Percentiles rank a stretch among this genome's conserved stretches.
These are phyloP conservation scores for Neodidymelliopsis sp. DNA, from an alignment of 2,329 filamentous ascomycete species.

Conservation along the genomic window DNA sequence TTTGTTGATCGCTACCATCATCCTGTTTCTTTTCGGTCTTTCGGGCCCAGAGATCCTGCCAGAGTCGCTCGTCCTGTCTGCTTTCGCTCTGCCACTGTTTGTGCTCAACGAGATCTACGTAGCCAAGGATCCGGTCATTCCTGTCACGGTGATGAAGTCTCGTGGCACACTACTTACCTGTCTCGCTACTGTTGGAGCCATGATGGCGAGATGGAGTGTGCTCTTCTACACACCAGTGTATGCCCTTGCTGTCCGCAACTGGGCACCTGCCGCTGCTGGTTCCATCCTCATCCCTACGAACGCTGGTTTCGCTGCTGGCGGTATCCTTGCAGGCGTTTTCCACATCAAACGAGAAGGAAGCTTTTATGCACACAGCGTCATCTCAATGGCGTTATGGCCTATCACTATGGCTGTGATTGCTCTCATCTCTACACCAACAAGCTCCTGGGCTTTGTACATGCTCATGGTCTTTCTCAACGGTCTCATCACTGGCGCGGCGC, in stretches of 20 bases:
- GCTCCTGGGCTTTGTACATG: slow-evolving; percentile 64
- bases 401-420: slow-evolving; percentile 66
- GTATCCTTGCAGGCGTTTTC: slow-evolving; percentile 74
- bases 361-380: slow-evolving; percentile 72
- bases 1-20: slow-evolving; percentile 62
- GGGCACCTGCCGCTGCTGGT: slow-evolving; percentile 73
- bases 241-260: slow-evolving; percentile 76
- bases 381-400: slow-evolving; percentile 69
- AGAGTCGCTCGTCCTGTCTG: slow-evolving; percentile 67
- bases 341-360: slow-evolving; percentile 77
- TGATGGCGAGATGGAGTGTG: slow-evolving; percentile 81
- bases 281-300: slow-evolving; percentile 84
- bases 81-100: slow-evolving; percentile 60
- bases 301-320: slow-evolving; percentile 76
- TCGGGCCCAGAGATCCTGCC: slow-evolving; percentile 68
- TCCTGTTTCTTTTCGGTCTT: slow-evolving; percentile 76
- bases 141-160: slow-evolving; percentile 72
- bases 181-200: slow-evolving; percentile 75
- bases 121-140: slow-evolving; percentile 76
- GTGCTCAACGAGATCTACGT: slow-evolving; percentile 69
- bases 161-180: slow-evolving; percentile 77
- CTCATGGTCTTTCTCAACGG: slow-evolving; percentile 73
- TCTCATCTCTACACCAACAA: slow-evolving; percentile 60
- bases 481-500: slow-evolving; percentile 71
- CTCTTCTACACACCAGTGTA: slow-evolving; percentile 84